phyloP scores from a whole-genome alignment of 345 rosid genomes.

The Gossypium australe region DNA sequence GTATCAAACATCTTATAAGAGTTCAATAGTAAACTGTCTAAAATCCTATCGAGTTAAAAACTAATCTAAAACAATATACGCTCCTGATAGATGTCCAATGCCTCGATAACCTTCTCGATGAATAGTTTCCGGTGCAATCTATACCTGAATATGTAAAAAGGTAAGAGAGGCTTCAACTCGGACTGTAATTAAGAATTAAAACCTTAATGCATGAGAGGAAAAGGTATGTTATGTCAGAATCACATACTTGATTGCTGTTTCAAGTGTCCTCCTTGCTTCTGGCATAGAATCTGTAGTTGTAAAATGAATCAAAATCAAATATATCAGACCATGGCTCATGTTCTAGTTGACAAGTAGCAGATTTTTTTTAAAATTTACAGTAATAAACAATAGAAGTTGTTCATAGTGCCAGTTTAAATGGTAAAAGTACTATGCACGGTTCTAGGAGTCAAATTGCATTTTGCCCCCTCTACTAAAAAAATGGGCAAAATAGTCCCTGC shows the following conservation, averaged over 20 bases:
- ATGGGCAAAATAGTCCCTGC: too few relatives aligned
- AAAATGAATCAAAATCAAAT: background rate
- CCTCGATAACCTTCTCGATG: conserved; percentile 58
- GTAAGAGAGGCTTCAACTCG: background rate
- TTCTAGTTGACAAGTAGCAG: background rate
- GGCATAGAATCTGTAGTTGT: conserved; percentile 46
- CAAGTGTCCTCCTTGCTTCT: conserved; percentile 53
- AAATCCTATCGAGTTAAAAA: background rate
- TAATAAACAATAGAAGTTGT: background rate
- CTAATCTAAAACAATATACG: conserved; percentile 44
- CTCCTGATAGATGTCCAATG: conserved; percentile 76
- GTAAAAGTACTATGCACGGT: too few relatives aligned
- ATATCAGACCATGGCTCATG: background rate
- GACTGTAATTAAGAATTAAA: background rate
- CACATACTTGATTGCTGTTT: conserved; percentile 56
- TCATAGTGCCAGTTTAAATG: background rate
- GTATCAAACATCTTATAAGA: too few relatives aligned
- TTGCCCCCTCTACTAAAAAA: too few relatives aligned
- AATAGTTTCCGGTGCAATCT: conserved; percentile 76
- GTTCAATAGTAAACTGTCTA: background rate
- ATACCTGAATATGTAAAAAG: conserved; percentile 35
- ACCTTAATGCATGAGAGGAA: background rate
- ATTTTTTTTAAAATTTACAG: too few relatives aligned
- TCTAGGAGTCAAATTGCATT: too few relatives aligned
- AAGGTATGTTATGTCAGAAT: background rate